These are phyloP conservation scores for Hysterangium stoloniferum DNA, from an alignment of 768 basidiomycete species.

Conservation along the genomic window DNA sequence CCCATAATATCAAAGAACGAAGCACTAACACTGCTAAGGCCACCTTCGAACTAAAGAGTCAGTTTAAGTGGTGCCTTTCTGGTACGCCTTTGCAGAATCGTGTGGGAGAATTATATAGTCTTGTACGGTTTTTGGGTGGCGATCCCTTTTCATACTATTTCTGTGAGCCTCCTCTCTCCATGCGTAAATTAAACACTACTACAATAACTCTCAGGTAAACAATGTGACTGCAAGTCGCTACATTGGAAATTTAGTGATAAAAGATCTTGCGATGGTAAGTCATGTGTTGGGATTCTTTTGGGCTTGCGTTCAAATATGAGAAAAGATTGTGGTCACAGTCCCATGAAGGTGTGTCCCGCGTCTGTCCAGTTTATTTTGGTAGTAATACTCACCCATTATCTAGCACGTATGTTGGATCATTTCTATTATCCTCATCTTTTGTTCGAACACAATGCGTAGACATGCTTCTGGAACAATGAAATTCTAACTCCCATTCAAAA, in stretches of 20 bases:
- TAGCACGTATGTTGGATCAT: slow-evolving; percentile 47
- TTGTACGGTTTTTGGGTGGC: slow-evolving; percentile 81
- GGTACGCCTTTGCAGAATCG: slow-evolving; percentile 96
- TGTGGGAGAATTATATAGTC: slow-evolving; percentile 97
- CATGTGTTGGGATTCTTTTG: not conserved
- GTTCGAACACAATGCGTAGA: slow-evolving; percentile 31
- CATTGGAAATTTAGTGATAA: slow-evolving; percentile 92
- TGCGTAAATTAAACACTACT: not conserved
- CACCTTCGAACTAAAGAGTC: slow-evolving; percentile 79
- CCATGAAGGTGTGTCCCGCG: slow-evolving; percentile 38
- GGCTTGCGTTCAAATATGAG: slow-evolving; percentile 1
- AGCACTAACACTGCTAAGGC: slow-evolving; percentile 94
- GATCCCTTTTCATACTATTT: slow-evolving; percentile 91
- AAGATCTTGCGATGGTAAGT: slow-evolving; percentile 70
- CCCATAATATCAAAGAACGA: slow-evolving; percentile 97
- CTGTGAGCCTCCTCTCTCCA: slow-evolving; percentile 40
- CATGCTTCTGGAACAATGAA: slow-evolving; percentile 96
- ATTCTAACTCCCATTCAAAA: slow-evolving; percentile 95
- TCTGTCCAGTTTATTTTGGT: not conserved
- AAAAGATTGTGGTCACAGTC: slow-evolving; percentile 74
- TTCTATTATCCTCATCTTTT: not conserved
- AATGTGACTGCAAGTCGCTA: slow-evolving; percentile 87
- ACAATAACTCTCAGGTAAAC: slow-evolving; percentile 61
- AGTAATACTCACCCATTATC: slow-evolving; percentile 1
- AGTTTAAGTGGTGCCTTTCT: slow-evolving; percentile 90